phyloP scores from a whole-genome alignment of 2,329 filamentous ascomycete species.

The Myriangium duriaei region DNA sequence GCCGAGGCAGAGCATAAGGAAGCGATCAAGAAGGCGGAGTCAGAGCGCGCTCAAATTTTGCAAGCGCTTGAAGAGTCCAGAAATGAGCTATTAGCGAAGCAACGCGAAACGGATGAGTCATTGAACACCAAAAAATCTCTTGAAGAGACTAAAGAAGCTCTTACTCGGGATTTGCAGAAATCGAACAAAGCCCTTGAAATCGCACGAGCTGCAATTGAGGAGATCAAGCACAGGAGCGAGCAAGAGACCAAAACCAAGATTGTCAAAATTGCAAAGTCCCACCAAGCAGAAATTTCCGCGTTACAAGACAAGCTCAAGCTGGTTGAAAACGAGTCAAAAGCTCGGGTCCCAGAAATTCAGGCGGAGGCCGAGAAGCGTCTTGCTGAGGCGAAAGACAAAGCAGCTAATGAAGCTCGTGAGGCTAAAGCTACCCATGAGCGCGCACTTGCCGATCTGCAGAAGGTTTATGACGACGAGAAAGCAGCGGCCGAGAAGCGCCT shows the following conservation, averaged over 20 bases:
- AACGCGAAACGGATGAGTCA: too few relatives aligned
- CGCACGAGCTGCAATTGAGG: too few relatives aligned
- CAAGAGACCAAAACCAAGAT: too few relatives aligned
- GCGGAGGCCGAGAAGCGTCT: slow-evolving; percentile 3
- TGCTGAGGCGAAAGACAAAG: slow-evolving; percentile 4
- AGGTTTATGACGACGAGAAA: slow-evolving; percentile 3
- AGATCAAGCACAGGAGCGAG: too few relatives aligned
- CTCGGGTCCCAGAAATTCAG: slow-evolving; percentile 6
- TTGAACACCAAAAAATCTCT: too few relatives aligned
- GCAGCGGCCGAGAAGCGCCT: slow-evolving; percentile 6
- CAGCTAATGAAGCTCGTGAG: neutral
- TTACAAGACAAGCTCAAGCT: slow-evolving; percentile 12
- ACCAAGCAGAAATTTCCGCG: slow-evolving; percentile 8
- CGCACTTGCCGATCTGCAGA: neutral
- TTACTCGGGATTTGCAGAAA: too few relatives aligned
- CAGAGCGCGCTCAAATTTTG: too few relatives aligned
- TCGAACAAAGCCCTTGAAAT: too few relatives aligned
- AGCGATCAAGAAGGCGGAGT: neutral
- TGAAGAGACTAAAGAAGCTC: neutral
- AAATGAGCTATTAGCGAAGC: too few relatives aligned
- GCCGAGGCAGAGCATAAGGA: slow-evolving; percentile 8
- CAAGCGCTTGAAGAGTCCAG: too few relatives aligned
- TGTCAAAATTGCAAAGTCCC: too few relatives aligned
- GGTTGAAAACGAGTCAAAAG: slow-evolving; percentile 4
- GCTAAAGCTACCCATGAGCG: slow-evolving; percentile 3